Conservation (phyloP, 495 filamentous ascomycete genomes). For the Parachaetomium inaequale region DNA sequence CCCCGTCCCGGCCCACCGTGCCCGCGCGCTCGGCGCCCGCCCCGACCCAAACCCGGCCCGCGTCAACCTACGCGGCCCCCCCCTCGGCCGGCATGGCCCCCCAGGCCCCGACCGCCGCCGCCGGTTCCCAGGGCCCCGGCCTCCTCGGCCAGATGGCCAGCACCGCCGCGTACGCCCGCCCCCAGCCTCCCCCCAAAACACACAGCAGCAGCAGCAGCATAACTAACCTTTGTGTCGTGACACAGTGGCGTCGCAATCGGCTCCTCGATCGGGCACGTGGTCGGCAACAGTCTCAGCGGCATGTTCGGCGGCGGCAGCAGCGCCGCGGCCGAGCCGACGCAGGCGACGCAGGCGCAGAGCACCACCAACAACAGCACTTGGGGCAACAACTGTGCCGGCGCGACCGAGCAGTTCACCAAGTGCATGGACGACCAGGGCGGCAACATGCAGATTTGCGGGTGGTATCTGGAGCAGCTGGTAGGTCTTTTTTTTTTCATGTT, state of each 20-base stretch:
- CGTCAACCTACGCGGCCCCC: conserved; percentile 60
- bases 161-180: conserved; percentile 68
- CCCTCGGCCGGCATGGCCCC: conserved; percentile 43
- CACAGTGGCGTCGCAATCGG: conserved; percentile 92
- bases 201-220: background rate
- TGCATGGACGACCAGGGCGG: conserved; percentile 94
- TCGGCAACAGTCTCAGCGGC: conserved; percentile 88
- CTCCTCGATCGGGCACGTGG: conserved; percentile 88
- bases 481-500: background rate
- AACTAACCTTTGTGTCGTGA: background rate
- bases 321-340: conserved; percentile 54
- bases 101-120: conserved; percentile 9
- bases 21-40: conserved; percentile 58
- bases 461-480: conserved; percentile 91
- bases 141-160: conserved; percentile 84
- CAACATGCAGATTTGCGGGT: conserved; percentile 91
- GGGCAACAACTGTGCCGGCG: conserved; percentile 69
- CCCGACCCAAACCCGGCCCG: conserved; percentile 56
- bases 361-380: conserved; percentile 50
- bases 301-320: conserved; percentile 64
- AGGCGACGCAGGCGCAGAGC: conserved; percentile 40
- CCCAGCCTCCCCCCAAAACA: conserved; percentile 15
- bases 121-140: conserved; percentile 60
- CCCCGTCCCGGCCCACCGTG: conserved; percentile 62
- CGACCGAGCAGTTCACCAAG: conserved; percentile 81